These are phyloP conservation scores for Globisporangium canariense DNA, from an alignment of 352 stramenopile species.

Conservation along the genomic window DNA sequence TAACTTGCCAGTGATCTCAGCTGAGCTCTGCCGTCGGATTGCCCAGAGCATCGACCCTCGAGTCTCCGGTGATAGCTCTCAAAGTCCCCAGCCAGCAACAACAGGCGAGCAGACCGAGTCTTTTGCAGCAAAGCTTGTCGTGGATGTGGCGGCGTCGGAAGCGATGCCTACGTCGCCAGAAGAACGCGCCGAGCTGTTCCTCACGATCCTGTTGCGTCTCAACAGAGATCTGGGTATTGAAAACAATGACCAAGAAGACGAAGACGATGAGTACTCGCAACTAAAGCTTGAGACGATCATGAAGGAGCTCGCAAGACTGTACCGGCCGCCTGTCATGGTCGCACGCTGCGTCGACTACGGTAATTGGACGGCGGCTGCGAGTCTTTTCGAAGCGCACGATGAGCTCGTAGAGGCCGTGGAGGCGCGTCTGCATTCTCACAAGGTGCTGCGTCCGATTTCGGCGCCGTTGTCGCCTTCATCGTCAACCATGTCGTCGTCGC, in stretches of 20 bases:
- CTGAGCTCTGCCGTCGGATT: slow-evolving; percentile 32
- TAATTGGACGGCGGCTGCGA: slow-evolving; percentile 77
- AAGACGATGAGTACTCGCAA: slow-evolving; percentile 38
- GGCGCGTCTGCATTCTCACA: slow-evolving; percentile 71
- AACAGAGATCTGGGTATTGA: slow-evolving; percentile 26
- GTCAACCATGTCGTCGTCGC: slow-evolving; percentile 2
- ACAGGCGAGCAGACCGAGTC: background rate
- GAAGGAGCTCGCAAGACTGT: slow-evolving; percentile 53
- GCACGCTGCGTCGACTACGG: slow-evolving; percentile 76
- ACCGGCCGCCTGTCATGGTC: slow-evolving; percentile 75
- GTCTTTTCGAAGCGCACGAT: slow-evolving; percentile 74
- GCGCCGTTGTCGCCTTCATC: slow-evolving; percentile 2
- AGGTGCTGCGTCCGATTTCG: slow-evolving; percentile 21
- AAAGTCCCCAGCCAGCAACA: background rate
- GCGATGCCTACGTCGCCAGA: slow-evolving; percentile 32
- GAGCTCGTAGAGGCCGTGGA: slow-evolving; percentile 84
- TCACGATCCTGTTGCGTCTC: slow-evolving; percentile 62
- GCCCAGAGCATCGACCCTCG: slow-evolving; percentile 44
- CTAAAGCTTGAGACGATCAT: slow-evolving; percentile 46
- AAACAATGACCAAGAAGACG: slow-evolving; percentile 2
- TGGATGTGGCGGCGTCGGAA: slow-evolving; percentile 48
- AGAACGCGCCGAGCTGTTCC: slow-evolving; percentile 73
- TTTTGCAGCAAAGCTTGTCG: background rate
- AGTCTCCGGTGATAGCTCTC: background rate
- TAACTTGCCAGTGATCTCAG: slow-evolving; percentile 40